These are phyloP conservation scores for Atractiella rhizophila DNA, from an alignment of 768 basidiomycete genomes.

Conservation along the genomic window DNA sequence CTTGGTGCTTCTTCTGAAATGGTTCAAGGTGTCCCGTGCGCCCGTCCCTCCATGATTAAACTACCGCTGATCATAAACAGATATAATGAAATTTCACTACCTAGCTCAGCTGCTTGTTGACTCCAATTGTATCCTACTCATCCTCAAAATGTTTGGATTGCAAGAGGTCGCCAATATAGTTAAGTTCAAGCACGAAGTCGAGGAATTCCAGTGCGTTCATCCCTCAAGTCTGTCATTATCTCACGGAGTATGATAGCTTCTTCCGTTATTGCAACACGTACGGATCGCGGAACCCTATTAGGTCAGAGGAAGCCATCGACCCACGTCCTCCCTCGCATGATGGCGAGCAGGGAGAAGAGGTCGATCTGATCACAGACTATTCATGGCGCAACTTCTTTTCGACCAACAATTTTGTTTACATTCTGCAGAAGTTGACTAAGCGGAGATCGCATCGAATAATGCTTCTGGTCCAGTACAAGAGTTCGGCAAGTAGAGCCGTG, in stretches of 20 bases:
- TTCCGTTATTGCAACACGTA: conserved; percentile 76
- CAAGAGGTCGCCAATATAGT: conserved; percentile 68
- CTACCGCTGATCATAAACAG: conserved; percentile 25
- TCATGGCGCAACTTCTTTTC: conserved; percentile 97
- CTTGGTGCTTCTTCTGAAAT: conserved; percentile 63
- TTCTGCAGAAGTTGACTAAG: conserved; percentile 94
- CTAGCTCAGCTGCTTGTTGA: conserved; percentile 84
- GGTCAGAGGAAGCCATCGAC: conserved; percentile 22
- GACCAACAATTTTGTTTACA: conserved; percentile 86
- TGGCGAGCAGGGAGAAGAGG: conserved; percentile 36
- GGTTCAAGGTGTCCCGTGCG: conserved; percentile 97
- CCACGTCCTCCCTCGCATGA: conserved; percentile 40
- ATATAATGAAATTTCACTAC: conserved; percentile 96
- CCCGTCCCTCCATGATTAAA: conserved; percentile 8
- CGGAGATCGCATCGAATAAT: conserved; percentile 77
- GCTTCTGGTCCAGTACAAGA: conserved; percentile 94
- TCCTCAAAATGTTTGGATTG: conserved; percentile 94
- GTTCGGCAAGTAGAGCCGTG: conserved; percentile 41
- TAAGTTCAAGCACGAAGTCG: conserved; percentile 56
- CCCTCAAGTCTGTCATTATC: background rate
- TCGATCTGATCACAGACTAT: conserved; percentile 77
- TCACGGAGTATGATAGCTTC: conserved; percentile 35
- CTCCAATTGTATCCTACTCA: conserved; percentile 73
- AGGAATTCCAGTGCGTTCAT: conserved; percentile 21
- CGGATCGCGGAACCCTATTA: conserved; percentile 41